Evolutionary conservation across 1,284 basidiomycete species (phyloP).

Genomic region (Ceratobasidium sp.): DNA sequence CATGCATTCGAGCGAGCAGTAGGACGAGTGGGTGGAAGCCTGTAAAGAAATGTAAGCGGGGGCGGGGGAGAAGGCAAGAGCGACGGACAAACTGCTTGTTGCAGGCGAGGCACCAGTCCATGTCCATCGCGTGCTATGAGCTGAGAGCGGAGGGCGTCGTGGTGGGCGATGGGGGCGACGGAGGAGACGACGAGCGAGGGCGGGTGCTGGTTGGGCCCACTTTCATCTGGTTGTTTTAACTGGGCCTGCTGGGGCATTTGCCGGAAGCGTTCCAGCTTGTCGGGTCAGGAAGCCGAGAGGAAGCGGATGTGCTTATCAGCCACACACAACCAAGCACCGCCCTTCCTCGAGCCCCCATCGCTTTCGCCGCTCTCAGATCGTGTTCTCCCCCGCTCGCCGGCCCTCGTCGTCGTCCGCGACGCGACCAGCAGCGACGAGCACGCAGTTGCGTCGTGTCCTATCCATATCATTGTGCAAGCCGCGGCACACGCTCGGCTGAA

Average conservation of each 20-base stretch:
- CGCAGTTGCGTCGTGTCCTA: slow-evolving; percentile 15
- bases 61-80: background rate
- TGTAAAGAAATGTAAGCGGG: background rate
- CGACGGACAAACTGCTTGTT: slow-evolving; percentile 42
- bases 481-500: slow-evolving; percentile 1
- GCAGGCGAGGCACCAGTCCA: slow-evolving; percentile 43
- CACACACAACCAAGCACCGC: too few species aligned
- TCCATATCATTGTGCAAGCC: background rate
- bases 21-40: slow-evolving; percentile 25
- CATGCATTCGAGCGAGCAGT: slow-evolving; percentile 46
- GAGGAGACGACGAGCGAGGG: background rate
- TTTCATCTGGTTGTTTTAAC: background rate
- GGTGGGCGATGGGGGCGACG: slow-evolving; percentile 13
- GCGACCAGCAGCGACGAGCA: background rate
- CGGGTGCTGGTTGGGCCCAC: too few species aligned
- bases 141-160: background rate
- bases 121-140: slow-evolving; percentile 32
- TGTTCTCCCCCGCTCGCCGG: background rate
- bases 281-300: background rate
- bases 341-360: background rate
- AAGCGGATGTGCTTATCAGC: too few species aligned
- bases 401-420: background rate
- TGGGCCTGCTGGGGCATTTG: background rate
- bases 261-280: background rate
- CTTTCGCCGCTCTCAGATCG: background rate